phyloP scores from a whole-genome alignment of 192 early-diverging fungal species.

The Backusella mclennaniae region DNA sequence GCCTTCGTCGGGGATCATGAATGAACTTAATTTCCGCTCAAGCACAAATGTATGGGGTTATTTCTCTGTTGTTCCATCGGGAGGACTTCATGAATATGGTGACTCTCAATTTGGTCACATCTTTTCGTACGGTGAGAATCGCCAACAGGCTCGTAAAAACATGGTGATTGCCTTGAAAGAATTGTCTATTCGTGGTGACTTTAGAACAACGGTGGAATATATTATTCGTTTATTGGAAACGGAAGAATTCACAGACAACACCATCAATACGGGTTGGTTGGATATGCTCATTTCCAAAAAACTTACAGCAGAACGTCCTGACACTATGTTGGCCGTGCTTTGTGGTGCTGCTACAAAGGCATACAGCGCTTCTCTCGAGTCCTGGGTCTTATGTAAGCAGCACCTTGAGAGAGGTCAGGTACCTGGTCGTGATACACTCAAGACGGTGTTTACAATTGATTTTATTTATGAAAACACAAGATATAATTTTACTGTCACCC shows the following conservation, averaged over 20 bases:
- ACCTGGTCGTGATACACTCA: slow-evolving; percentile 70
- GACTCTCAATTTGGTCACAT: slow-evolving; percentile 99
- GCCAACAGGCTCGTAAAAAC: slow-evolving; percentile 90
- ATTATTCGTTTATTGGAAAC: slow-evolving; percentile 91
- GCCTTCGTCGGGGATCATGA: slow-evolving; percentile 92
- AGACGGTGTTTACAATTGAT: slow-evolving; percentile 73
- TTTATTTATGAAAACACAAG: slow-evolving; percentile 91
- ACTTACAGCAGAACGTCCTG: slow-evolving; percentile 87
- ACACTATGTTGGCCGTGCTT: slow-evolving; percentile 84
- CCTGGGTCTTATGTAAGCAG: slow-evolving; percentile 68
- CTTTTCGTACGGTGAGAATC: slow-evolving; percentile 93
- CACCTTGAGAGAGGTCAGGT: slow-evolving; percentile 92
- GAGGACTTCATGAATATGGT: slow-evolving; percentile 97
- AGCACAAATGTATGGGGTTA: slow-evolving; percentile 99
- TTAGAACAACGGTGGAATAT: slow-evolving; percentile 97
- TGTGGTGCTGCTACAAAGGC: slow-evolving; percentile 92
- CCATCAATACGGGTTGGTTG: slow-evolving; percentile 93
- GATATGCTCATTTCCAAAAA: slow-evolving; percentile 89
- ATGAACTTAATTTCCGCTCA: slow-evolving; percentile 95
- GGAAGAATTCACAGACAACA: slow-evolving; percentile 83
- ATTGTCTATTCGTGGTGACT: slow-evolving; percentile 96
- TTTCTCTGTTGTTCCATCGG: slow-evolving; percentile 92
- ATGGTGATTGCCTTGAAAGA: slow-evolving; percentile 98
- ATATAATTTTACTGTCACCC: slow-evolving; percentile 81
- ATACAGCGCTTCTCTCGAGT: slow-evolving; percentile 59